These are phyloP conservation scores for Phyllosticta citrichinensis DNA, from an alignment of 2,329 filamentous ascomycete genomes.

Conservation along the genomic window DNA sequence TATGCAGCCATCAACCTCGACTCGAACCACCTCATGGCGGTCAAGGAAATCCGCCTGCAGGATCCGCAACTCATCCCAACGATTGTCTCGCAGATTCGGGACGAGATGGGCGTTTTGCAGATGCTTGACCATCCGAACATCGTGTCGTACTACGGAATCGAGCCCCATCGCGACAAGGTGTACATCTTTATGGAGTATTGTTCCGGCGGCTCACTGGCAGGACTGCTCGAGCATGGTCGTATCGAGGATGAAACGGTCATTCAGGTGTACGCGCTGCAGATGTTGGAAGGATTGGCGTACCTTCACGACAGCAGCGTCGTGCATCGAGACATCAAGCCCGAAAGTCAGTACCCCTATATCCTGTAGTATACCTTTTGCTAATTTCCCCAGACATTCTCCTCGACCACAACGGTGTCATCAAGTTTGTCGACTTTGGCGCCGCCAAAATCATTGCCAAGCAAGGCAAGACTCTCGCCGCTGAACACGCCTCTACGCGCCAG, in stretches of 20 bases:
- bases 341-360: constrained; percentile 53
- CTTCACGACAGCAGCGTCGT: constrained; percentile 86
- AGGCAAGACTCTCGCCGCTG: constrained; percentile 70
- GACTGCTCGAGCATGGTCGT: constrained; percentile 82
- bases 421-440: constrained; percentile 97
- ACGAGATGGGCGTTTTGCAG: constrained; percentile 95
- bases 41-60: constrained; percentile 95
- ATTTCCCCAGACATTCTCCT: constrained; percentile 68
- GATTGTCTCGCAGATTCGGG: constrained; percentile 85
- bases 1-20: constrained; percentile 97
- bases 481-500: constrained; percentile 43
- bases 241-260: constrained; percentile 98
- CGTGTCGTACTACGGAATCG: constrained; percentile 94
- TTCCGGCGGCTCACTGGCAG: constrained; percentile 84
- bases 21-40: constrained; percentile 91
- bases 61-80: constrained; percentile 93
- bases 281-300: constrained; percentile 88
- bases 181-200: constrained; percentile 99
- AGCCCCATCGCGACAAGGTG: constrained; percentile 97
- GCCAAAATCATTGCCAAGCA: constrained; percentile 94
- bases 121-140: constrained; percentile 96
- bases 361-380: neutral
- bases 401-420: constrained; percentile 96
- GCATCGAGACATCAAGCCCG: constrained; percentile 95
- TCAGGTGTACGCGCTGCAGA: constrained; percentile 89